Percentiles rank a stretch among this genome's conserved stretches.
These are phyloP conservation scores for Pseudozyma flocculosa DNA, from an alignment of 1,284 basidiomycete genomes.

Conservation along the genomic window DNA sequence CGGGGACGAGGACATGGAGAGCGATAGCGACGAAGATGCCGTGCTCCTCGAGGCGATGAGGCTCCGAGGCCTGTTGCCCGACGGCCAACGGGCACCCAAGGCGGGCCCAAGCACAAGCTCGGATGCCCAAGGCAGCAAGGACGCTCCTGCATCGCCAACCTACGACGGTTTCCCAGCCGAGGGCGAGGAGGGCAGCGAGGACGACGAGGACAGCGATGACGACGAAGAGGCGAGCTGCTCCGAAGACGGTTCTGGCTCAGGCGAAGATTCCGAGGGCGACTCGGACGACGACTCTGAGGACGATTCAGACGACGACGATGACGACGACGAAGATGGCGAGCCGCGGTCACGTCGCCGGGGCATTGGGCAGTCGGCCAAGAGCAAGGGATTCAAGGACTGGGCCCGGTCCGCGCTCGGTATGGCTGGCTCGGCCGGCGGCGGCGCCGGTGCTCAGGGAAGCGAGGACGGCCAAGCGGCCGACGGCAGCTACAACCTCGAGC, in stretches of 20 bases:
- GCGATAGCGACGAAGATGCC: slow-evolving; percentile 19
- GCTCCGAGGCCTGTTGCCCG: slow-evolving; percentile 29
- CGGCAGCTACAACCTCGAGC: slow-evolving; percentile 40
- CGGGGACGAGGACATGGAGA: slow-evolving; percentile 5
- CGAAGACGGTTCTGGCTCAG: slow-evolving; percentile 2
- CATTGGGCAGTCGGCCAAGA: slow-evolving; percentile 33
- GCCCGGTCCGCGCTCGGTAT: slow-evolving; percentile 48
- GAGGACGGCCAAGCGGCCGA: slow-evolving; percentile 8
- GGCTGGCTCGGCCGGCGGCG: slow-evolving; percentile 5
- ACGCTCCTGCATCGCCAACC: background rate
- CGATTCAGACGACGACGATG: slow-evolving; percentile 22
- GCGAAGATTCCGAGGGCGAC: slow-evolving; percentile 2
- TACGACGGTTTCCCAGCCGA: slow-evolving; percentile 4
- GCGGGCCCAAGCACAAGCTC: background rate
- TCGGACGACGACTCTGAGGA: slow-evolving; percentile 13
- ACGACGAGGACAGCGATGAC: slow-evolving; percentile 12
- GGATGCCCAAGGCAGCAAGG: slow-evolving; percentile 1
- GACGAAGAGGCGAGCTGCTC: slow-evolving; percentile 11
- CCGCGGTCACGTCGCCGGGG: slow-evolving; percentile 32
- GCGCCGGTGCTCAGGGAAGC: slow-evolving; percentile 6
- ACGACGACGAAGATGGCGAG: slow-evolving; percentile 13
- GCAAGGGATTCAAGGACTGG: slow-evolving; percentile 55
- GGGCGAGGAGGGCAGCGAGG: slow-evolving; percentile 12
- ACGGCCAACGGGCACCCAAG: background rate
- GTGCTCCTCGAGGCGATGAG: slow-evolving; percentile 52